These are phyloP conservation scores for Ogataea saltuana DNA, from an alignment of 805 yeast species.

Conservation along the genomic window DNA sequence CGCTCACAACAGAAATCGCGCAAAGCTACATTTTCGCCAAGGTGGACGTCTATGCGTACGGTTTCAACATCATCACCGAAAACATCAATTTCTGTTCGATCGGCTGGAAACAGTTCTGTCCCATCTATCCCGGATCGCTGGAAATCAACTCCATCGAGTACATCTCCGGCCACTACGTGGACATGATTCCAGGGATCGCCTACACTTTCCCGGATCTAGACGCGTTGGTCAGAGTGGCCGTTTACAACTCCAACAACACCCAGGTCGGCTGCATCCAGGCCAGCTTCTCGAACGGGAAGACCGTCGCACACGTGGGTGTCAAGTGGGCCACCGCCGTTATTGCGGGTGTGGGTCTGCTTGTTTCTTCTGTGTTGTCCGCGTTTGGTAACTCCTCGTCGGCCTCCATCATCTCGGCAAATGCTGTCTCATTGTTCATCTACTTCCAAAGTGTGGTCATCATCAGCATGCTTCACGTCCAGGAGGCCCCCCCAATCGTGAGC, in stretches of 20 bases:
- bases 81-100: conserved; percentile 62
- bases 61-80: conserved; percentile 65
- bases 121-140: conserved; percentile 77
- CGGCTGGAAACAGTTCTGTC: conserved; percentile 88
- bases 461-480: conserved; percentile 79
- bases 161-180: conserved; percentile 48
- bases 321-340: conserved; percentile 94
- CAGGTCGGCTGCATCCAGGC: conserved; percentile 75
- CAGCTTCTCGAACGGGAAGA: conserved; percentile 71
- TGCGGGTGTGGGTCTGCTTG: conserved; percentile 82
- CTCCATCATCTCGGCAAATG: conserved; percentile 82
- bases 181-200: conserved; percentile 78
- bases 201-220: conserved; percentile 85
- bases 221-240: conserved; percentile 64
- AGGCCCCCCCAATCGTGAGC: conserved; percentile 88
- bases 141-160: conserved; percentile 73
- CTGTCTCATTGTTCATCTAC: conserved; percentile 79
- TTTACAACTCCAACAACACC: conserved; percentile 39
- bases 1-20: conserved; percentile 65
- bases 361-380: conserved; percentile 79
- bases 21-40: conserved; percentile 66
- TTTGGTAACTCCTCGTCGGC: conserved; percentile 90
- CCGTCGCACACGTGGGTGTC: conserved; percentile 77
- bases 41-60: conserved; percentile 80
- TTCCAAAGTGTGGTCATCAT: conserved; percentile 87